Evolutionary conservation across 805 yeast genomes (phyloP), one percentile per base, ranked within the genome.

Genomic region (Kluyveromyces dobzhanskii): DNA sequence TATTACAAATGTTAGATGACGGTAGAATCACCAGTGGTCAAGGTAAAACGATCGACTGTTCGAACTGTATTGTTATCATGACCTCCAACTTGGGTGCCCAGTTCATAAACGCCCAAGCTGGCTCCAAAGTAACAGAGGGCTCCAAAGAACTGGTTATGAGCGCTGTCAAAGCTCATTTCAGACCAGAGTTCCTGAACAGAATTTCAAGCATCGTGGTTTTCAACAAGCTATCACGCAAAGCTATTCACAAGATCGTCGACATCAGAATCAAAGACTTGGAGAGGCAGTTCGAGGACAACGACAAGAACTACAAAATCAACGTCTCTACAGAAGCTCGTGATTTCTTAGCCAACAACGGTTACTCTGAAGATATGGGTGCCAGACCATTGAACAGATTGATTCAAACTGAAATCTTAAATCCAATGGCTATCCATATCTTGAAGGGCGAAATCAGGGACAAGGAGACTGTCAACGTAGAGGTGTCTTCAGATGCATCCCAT

Each of bases 11-110:
- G 66, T 69, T 92, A 44, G 98, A 92, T 56, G 98, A 92, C 64
- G 98, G 98, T 57, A 79, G 96, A 64, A 79, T 92, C 45, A 86
- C 97, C 12, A 83, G 95, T 13, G 85, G 95, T 39, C 86, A 84
- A 56, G 98, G 98, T 57, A 88, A 90, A 54, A 78, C 86, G 28
- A 81, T 92, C 52, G 88, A 88, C 66, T 90, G 95, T 49, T 81
- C 96, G 36, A 92, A 92, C 62, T 75, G 87, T 36, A 86, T 92
- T 49, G 75, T 92, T 47, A 90, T 92, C 49, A 85, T 92, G 96
- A 92, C 98, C 0, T 90, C 97, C 19, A 92, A 92, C 63, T 75
- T 92, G 55, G 98, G 98, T 47, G 97, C 98, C 8, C 87, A 86
- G 58, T 86, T 69, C 57, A 82, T 92, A 62, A 78, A 76, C 55